Evolutionary conservation across 2,329 filamentous ascomycete genomes (phyloP).

Genomic region (Akanthomyces muscarius): DNA sequence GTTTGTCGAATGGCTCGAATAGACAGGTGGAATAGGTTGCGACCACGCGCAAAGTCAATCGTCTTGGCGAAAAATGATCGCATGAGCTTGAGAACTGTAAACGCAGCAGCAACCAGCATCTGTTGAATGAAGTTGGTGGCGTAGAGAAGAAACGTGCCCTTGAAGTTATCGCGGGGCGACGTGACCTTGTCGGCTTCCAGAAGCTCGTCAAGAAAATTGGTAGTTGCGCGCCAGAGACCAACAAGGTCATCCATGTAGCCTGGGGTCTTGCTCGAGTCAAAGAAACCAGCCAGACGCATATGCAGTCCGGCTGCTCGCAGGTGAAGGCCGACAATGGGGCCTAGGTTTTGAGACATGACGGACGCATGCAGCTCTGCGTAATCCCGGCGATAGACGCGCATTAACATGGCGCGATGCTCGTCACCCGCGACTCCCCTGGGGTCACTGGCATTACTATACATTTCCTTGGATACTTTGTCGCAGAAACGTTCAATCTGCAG

Average conservation of each 20-base stretch:
- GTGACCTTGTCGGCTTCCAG: conserved; percentile 49
- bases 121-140: conserved; percentile 76
- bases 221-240: conserved; percentile 69
- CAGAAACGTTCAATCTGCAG: conserved; percentile 71
- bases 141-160: conserved; percentile 58
- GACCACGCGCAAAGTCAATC: conserved; percentile 65
- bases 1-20: conserved; percentile 67
- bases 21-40: conserved; percentile 65
- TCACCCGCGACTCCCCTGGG: conserved; percentile 65
- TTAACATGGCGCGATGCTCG: conserved; percentile 62
- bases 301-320: conserved; percentile 70
- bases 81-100: conserved; percentile 73
- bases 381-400: conserved; percentile 62
- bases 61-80: conserved; percentile 70
- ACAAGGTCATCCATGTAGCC: conserved; percentile 72
- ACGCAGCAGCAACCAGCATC: conserved; percentile 78
- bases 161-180: conserved; percentile 41
- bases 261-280: conserved; percentile 68
- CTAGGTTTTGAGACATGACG: conserved; percentile 55
- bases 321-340: conserved; percentile 59
- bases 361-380: conserved; percentile 59
- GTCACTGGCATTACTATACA: conserved; percentile 74
- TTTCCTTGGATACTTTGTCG: conserved; percentile 73
- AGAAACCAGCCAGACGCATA: conserved; percentile 74
- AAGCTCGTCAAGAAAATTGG: conserved; percentile 64